Conservation (phyloP, 768 basidiomycete species). For the Phanerochaete sordida region DNA sequence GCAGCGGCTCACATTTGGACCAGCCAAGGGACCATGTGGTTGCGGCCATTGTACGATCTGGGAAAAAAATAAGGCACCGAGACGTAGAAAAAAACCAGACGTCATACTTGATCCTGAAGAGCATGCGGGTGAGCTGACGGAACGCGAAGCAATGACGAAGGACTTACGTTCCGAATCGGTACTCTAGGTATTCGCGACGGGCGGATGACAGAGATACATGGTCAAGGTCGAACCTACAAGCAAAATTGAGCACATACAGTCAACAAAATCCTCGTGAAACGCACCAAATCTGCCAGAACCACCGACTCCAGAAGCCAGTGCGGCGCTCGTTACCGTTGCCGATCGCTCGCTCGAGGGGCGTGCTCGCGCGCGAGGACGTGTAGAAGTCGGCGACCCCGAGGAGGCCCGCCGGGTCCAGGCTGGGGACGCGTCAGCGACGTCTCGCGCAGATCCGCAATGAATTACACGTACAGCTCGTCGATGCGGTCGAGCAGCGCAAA, state of each 20-base stretch:
- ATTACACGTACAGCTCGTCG: constrained; percentile 41
- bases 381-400: constrained; percentile 76
- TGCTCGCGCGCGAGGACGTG: constrained; percentile 51
- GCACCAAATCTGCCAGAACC: constrained; percentile 80
- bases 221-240: constrained; percentile 20
- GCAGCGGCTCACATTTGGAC: constrained; percentile 50
- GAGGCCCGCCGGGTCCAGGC: constrained; percentile 38
- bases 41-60: constrained; percentile 71
- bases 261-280: constrained; percentile 12
- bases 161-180: constrained; percentile 61
- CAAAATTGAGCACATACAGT: not conserved
- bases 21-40: constrained; percentile 65
- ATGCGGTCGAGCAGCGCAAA: constrained; percentile 7
- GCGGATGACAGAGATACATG: constrained; percentile 49
- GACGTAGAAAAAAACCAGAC: not conserved
- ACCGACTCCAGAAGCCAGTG: constrained; percentile 56
- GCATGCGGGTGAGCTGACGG: not conserved
- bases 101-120: constrained; percentile 9
- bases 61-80: constrained; percentile 29
- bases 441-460: not conserved
- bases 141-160: not conserved
- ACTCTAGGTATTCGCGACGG: constrained; percentile 70
- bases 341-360: constrained; percentile 57
- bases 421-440: not conserved
- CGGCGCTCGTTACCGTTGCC: constrained; percentile 54